Evolutionary conservation across 2,329 filamentous ascomycete genomes (phyloP), one percentile per base, ranked within the genome.

Genomic region (Tolypocladium cylindrosporum): DNA sequence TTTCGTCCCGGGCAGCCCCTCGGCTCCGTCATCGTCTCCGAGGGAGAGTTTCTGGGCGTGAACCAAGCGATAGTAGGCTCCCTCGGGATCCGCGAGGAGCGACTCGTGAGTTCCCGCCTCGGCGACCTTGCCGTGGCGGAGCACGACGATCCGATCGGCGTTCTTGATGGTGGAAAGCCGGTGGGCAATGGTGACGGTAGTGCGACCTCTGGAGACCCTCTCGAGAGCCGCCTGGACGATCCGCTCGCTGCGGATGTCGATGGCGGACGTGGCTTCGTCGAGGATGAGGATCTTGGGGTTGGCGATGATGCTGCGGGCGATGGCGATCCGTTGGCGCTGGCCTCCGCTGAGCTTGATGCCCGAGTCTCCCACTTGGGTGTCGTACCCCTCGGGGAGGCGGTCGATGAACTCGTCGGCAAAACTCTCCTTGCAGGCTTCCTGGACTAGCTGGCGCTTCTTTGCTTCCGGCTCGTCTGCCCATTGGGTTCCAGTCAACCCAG

Each of bases 261-360:
- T 79, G 16, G 87, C 85, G 58, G 84, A 88, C 0, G 88, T 91
- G 0, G 89, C 89, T 70, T 93, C 88, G 65, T 93, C 88, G 10
- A 94, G 76, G 42, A 92, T 84, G 3, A 91, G 76, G 48, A 90
- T 89, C 16, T 79, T 79, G 0, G 89, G 88, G 60, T 86, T 78
- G 59, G 87, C 84, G 55, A 92, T 79, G 60, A 93, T 90, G 45
- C 85, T 86, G 40, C 89, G 79, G 1, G 89, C 88, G 61, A 91
- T 91, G 2, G 89, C 88, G 31, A 95, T 80, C 5, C 91, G 83
- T 68, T 95, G 90, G 19, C 89, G 82, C 68, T 96, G 90, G 0
- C 91, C 91, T n/a, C 90, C 88, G 13, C 87, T 91, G 1, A 95
- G 75, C 67, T 89, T 90, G 54, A 88, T 86, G 5, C 90, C 90